phyloP scores from a whole-genome alignment of 306 rosid genomes.

The Adenanthera pavonina region DNA sequence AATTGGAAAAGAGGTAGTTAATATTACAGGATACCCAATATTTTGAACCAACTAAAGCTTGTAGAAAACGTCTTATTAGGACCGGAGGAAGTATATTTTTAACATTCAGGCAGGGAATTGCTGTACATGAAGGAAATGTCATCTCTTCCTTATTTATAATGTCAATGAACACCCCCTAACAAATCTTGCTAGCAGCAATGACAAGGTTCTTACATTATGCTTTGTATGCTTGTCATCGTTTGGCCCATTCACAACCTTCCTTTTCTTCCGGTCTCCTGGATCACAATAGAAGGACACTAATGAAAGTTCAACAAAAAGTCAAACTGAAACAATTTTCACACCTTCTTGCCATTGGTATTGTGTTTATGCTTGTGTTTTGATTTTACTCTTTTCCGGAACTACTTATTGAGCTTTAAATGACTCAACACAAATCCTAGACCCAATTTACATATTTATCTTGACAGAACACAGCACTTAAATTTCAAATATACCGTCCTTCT shows the following conservation, averaged over 20 bases:
- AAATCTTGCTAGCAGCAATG: not conserved
- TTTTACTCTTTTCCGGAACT: not conserved
- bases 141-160: not conserved
- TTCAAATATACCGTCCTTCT: constrained; percentile 53
- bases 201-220: constrained; percentile 51
- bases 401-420: constrained; percentile 13
- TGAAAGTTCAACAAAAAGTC: constrained; percentile 19
- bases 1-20: too few species aligned
- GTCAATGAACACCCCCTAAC: constrained; percentile 11
- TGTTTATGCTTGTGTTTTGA: not conserved
- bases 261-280: constrained; percentile 51
- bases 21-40: too few species aligned
- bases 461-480: constrained; percentile 16
- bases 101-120: not conserved
- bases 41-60: too few species aligned
- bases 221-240: constrained; percentile 38
- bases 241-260: constrained; percentile 39
- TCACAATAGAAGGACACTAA: constrained; percentile 27
- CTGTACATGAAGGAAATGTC: not conserved
- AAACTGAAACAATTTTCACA: constrained; percentile 5
- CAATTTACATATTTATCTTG: constrained; percentile 26
- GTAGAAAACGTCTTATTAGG: too few species aligned
- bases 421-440: constrained; percentile 14
- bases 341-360: not conserved
- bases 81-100: not conserved